Conservation (phyloP, 108 stramenopile species). For the Fistulifera solaris region DNA sequence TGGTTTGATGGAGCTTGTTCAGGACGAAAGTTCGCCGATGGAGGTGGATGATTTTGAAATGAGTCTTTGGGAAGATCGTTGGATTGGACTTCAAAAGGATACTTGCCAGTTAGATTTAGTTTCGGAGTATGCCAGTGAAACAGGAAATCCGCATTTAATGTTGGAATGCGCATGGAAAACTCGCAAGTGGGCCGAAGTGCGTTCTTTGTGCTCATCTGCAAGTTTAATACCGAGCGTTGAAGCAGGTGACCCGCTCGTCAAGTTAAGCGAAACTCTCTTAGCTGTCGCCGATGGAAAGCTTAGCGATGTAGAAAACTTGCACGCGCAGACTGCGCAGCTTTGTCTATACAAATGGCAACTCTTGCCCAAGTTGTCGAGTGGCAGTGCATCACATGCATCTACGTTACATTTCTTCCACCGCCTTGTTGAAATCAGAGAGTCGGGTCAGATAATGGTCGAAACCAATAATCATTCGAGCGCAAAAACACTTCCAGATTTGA, state of each 20-base stretch:
- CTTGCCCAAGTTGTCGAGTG: conserved; percentile 49
- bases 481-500: conserved; percentile 80
- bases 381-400: conserved; percentile 57
- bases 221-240: conserved; percentile 50
- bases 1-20: conserved; percentile 41
- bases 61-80: conserved; percentile 83
- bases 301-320: conserved; percentile 78
- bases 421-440: conserved; percentile 89
- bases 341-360: conserved; percentile 69
- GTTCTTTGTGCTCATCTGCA: conserved; percentile 38
- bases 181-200: conserved; percentile 76
- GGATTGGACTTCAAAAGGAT: conserved; percentile 82
- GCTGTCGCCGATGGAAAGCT: conserved; percentile 81
- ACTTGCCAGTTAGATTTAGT: conserved; percentile 80
- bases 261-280: conserved; percentile 68
- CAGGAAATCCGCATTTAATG: conserved; percentile 49
- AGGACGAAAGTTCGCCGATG: conserved; percentile 12
- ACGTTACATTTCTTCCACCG: conserved; percentile 84
- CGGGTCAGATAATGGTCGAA: conserved; percentile 91
- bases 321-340: conserved; percentile 77
- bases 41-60: conserved; percentile 60
- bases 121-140: conserved; percentile 58
- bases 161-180: conserved; percentile 88
- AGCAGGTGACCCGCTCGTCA: conserved; percentile 49
- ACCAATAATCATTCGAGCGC: conserved; percentile 59